A percentile compares a stretch with the other conserved stretches of the same genome.
Evolutionary conservation across 192 early-diverging fungal species (phyloP).

Genomic region (Linnemannia exigua): DNA sequence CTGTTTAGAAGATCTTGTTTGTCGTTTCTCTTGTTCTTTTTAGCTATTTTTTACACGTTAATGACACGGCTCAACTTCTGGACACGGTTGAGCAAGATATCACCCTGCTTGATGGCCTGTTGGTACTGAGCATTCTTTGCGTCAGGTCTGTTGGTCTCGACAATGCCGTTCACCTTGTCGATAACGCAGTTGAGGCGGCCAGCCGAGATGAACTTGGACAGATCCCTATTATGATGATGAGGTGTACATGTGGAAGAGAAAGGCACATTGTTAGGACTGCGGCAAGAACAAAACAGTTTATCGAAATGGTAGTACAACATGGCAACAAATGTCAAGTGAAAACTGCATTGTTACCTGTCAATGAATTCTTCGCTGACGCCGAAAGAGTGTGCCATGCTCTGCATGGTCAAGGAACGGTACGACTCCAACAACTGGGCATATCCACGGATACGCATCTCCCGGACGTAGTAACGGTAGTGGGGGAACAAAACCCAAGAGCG

Average conservation of each 20-base stretch:
- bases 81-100: constrained; percentile 93
- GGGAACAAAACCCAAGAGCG: constrained; percentile 86
- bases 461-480: constrained; percentile 94
- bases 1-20: neutral
- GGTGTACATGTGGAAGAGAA: neutral
- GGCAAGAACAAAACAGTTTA: neutral
- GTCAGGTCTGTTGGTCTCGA: constrained; percentile 98
- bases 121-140: constrained; percentile 99
- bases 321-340: neutral
- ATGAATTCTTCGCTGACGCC: constrained; percentile 96
- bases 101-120: constrained; percentile 95
- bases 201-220: constrained; percentile 95
- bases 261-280: neutral
- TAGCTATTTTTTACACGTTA: constrained; percentile 72
- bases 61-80: constrained; percentile 97
- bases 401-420: constrained; percentile 93
- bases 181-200: constrained; percentile 98
- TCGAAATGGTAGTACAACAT: constrained; percentile 18
- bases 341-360: constrained; percentile 74
- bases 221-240: constrained; percentile 70
- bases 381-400: constrained; percentile 97
- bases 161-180: constrained; percentile 98
- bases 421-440: constrained; percentile 97
- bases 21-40: neutral
- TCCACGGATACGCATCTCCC: constrained; percentile 98